phyloP scores from a whole-genome alignment of 2,329 filamentous ascomycete species.

The Fusarium nisikadoi region DNA sequence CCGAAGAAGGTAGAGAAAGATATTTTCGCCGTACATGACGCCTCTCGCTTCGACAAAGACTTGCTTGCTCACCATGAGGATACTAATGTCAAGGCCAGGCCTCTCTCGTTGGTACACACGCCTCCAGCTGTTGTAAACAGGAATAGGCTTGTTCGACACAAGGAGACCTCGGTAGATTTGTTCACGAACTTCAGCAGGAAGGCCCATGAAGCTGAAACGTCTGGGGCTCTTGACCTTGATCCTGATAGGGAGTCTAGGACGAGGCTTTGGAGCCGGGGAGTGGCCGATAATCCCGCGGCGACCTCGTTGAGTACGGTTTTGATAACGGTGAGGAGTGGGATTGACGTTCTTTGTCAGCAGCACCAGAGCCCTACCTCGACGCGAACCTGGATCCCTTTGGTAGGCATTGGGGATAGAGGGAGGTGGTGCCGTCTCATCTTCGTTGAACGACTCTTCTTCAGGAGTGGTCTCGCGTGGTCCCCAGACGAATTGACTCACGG shows the following conservation, averaged over 20 bases:
- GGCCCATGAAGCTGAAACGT: constrained; percentile 13
- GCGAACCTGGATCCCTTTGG: background rate
- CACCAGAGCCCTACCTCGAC: background rate
- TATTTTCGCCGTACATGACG: constrained; percentile 61
- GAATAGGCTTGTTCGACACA: constrained; percentile 46
- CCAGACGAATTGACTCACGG: constrained; percentile 22
- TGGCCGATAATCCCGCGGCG: background rate
- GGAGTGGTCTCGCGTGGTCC: background rate
- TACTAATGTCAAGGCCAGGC: constrained; percentile 47
- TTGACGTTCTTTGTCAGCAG: background rate
- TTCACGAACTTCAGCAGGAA: constrained; percentile 47
- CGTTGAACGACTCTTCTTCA: constrained; percentile 18
- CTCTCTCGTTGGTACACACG: constrained; percentile 46
- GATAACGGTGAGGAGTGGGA: background rate
- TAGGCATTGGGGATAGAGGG: constrained; percentile 20
- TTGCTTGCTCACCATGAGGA: constrained; percentile 52
- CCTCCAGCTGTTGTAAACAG: constrained; percentile 50
- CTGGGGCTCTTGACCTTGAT: background rate
- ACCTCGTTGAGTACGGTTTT: background rate
- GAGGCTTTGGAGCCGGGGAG: background rate
- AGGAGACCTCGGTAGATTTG: constrained; percentile 49
- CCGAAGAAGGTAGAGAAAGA: constrained; percentile 58
- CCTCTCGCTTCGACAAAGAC: constrained; percentile 52
- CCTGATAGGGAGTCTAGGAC: background rate
- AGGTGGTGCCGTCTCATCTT: constrained; percentile 25